Evolutionary conservation across 2,329 filamentous ascomycete species (phyloP).

Genomic region (Paramyrothecium roridum): DNA sequence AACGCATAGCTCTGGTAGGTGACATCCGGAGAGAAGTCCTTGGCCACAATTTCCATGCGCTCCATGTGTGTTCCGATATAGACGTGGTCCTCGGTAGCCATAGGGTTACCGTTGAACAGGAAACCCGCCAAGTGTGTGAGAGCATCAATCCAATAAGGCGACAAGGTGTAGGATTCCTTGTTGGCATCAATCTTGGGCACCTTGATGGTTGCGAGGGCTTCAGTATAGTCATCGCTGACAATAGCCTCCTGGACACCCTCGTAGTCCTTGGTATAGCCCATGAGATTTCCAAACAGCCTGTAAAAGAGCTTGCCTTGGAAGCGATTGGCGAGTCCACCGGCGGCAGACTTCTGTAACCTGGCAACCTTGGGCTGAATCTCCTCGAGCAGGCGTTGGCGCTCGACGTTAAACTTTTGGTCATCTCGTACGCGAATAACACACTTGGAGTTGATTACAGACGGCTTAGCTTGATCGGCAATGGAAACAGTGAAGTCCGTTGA

Average conservation of each 20-base stretch:
- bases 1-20: constrained; percentile 55
- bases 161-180: constrained; percentile 49
- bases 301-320: constrained; percentile 38
- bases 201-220: constrained; percentile 41
- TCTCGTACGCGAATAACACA: not conserved
- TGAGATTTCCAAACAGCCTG: constrained; percentile 58
- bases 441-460: not conserved
- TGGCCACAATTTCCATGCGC: constrained; percentile 43
- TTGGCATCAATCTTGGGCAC: constrained; percentile 40
- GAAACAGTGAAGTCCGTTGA: not conserved
- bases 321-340: not conserved
- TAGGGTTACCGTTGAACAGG: constrained; percentile 55
- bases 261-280: constrained; percentile 53
- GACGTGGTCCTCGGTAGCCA: constrained; percentile 53
- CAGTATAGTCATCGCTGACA: constrained; percentile 26
- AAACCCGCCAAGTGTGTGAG: constrained; percentile 59
- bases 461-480: not conserved
- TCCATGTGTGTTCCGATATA: constrained; percentile 61
- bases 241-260: constrained; percentile 58
- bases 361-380: not conserved
- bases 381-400: not conserved
- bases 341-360: not conserved
- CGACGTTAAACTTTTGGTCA: not conserved
- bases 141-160: constrained; percentile 58
- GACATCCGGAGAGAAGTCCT: constrained; percentile 14